A percentile compares a stretch with the other conserved stretches of the same genome.
phyloP scores from a whole-genome alignment of 2,329 filamentous ascomycete genomes.

The Malbranchea zuffiana region DNA sequence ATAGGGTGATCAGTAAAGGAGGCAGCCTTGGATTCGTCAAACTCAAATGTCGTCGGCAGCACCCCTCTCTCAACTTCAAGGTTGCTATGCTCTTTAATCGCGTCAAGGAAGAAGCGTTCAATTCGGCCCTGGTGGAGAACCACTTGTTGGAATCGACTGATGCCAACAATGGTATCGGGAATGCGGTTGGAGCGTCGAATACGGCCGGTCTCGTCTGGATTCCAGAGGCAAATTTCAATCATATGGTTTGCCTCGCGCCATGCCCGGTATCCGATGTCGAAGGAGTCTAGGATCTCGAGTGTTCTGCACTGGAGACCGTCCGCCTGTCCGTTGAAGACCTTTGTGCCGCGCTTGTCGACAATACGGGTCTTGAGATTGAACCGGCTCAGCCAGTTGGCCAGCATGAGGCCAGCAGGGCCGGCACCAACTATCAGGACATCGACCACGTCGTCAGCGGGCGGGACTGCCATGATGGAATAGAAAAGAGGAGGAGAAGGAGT shows the following conservation, averaged over 20 bases:
- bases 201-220: slow-evolving; percentile 26
- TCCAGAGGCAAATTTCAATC: slow-evolving; percentile 49
- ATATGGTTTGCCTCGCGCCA: slow-evolving; percentile 49
- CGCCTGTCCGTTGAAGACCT: slow-evolving; percentile 33
- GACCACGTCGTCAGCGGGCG: too few species aligned
- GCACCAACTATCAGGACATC: slow-evolving; percentile 37
- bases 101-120: slow-evolving; percentile 48
- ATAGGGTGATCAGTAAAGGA: slow-evolving; percentile 47
- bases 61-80: slow-evolving; percentile 56
- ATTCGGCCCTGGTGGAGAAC: slow-evolving; percentile 61
- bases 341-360: slow-evolving; percentile 29
- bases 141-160: slow-evolving; percentile 47
- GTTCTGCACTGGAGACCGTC: slow-evolving; percentile 35
- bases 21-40: slow-evolving; percentile 43
- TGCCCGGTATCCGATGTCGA: slow-evolving; percentile 41
- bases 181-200: not conserved
- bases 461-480: too few species aligned
- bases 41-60: slow-evolving; percentile 65
- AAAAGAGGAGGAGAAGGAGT: too few species aligned
- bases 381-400: slow-evolving; percentile 32
- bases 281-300: slow-evolving; percentile 33
- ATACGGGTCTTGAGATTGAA: slow-evolving; percentile 32
- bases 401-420: slow-evolving; percentile 37
- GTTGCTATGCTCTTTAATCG: slow-evolving; percentile 38
- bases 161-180: slow-evolving; percentile 6